These are phyloP conservation scores for Exophiala xenobiotica DNA, from an alignment of 2,329 filamentous ascomycete species.

Conservation along the genomic window DNA sequence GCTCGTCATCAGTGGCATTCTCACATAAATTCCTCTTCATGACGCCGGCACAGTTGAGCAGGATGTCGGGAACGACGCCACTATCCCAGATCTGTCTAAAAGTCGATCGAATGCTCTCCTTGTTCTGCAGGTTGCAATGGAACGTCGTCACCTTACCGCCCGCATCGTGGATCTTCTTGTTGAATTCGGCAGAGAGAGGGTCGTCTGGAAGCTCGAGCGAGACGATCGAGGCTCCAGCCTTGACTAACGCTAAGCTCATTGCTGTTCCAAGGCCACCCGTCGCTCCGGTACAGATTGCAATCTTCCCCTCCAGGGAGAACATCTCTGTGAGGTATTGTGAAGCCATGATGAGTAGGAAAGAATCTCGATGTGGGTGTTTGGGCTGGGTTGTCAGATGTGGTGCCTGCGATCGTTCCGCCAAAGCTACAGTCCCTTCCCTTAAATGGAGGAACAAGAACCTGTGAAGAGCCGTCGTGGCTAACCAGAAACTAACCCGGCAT, in stretches of 20 bases:
- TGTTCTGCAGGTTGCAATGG: conserved; percentile 10
- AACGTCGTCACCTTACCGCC: conserved; percentile 5
- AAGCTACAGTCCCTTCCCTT: no score
- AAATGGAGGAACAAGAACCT: no score
- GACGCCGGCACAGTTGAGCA: conserved; percentile 17
- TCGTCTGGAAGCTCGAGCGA: conserved; percentile 38
- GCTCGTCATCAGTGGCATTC: conserved; percentile 12
- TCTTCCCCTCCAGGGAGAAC: conserved; percentile 37
- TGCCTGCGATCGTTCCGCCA: no score
- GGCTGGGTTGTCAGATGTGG: no score
- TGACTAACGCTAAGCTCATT: conserved; percentile 39
- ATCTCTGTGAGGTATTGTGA: conserved; percentile 11
- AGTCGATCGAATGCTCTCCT: conserved; percentile 7
- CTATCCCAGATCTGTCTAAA: conserved; percentile 9
- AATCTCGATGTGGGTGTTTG: background rate
- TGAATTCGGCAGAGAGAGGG: conserved; percentile 3
- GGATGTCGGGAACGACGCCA: conserved; percentile 11
- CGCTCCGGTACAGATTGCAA: conserved; percentile 46
- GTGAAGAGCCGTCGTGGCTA: no score
- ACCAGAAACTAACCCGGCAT: no score
- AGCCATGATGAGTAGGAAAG: background rate
- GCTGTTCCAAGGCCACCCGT: conserved; percentile 41
- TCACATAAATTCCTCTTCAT: conserved; percentile 12
- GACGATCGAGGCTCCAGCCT: conserved; percentile 42
- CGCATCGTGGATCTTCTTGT: conserved; percentile 3